These are phyloP conservation scores for Debaryomyces sp. DNA, from an alignment of 1,139 yeast species.

Conservation along the genomic window DNA sequence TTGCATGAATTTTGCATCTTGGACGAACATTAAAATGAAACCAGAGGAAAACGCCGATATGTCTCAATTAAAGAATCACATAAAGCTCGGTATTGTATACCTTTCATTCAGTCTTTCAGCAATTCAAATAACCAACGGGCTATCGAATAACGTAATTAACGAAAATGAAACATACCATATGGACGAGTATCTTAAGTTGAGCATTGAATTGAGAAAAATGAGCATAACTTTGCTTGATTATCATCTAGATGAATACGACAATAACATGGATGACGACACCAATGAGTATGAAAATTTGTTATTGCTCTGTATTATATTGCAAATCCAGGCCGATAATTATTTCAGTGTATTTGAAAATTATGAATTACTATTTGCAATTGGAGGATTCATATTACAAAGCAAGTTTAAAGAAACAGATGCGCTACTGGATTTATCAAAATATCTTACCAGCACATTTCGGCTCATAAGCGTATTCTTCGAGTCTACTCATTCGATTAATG, in stretches of 20 bases:
- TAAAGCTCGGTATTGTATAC: slow-evolving; percentile 30
- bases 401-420: slow-evolving; percentile 18
- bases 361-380: slow-evolving; percentile 46
- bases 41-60: slow-evolving; percentile 13
- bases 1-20: slow-evolving; percentile 23
- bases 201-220: slow-evolving; percentile 43
- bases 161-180: slow-evolving; percentile 16
- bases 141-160: neutral
- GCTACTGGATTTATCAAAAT: slow-evolving; percentile 20
- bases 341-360: slow-evolving; percentile 47
- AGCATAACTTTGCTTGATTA: slow-evolving; percentile 38
- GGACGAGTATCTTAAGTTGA: slow-evolving; percentile 29
- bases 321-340: slow-evolving; percentile 39
- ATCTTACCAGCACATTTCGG: slow-evolving; percentile 31
- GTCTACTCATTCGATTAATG: slow-evolving; percentile 43
- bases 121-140: slow-evolving; percentile 21
- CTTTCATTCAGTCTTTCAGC: slow-evolving; percentile 32
- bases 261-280: slow-evolving; percentile 20
- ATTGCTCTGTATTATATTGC: slow-evolving; percentile 36
- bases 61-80: slow-evolving; percentile 17
- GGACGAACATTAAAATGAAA: slow-evolving; percentile 17
- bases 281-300: slow-evolving; percentile 27
- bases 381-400: slow-evolving; percentile 35
- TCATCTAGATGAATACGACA: slow-evolving; percentile 48
- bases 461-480: slow-evolving; percentile 35